Evolutionary conservation across 108 stramenopile species (phyloP).

Genomic region (Skeletonema grethae): DNA sequence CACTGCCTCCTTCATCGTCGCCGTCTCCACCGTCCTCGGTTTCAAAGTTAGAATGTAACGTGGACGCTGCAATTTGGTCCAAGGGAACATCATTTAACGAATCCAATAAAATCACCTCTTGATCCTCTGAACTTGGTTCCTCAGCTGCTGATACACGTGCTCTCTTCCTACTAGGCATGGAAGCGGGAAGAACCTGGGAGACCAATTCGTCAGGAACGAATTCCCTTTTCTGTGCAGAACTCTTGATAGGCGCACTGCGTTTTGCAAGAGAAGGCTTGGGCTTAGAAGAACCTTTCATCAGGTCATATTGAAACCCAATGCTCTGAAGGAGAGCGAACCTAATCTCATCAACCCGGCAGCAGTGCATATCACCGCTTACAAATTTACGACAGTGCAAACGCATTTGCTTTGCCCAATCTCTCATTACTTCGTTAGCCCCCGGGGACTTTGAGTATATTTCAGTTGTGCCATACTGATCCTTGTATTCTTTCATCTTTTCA

Average conservation of each 20-base stretch:
- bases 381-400: not conserved
- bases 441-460: not conserved
- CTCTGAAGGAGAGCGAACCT: conserved; percentile 2
- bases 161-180: not conserved
- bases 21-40: not conserved
- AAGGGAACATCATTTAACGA: conserved; percentile 31
- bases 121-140: conserved; percentile 10
- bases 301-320: not conserved
- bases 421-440: not conserved
- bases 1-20: not conserved
- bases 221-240: not conserved
- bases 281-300: not conserved
- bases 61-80: conserved; percentile 46
- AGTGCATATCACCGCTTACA: not conserved
- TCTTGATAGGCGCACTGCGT: not conserved
- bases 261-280: not conserved
- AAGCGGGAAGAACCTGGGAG: not conserved
- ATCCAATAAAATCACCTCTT: conserved; percentile 9
- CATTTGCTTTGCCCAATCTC: not conserved
- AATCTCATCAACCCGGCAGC: not conserved
- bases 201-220: not conserved
- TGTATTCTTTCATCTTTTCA: conserved; percentile 10
- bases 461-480: conserved; percentile 4
- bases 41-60: conserved; percentile 8
- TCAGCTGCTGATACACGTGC: not conserved